Evolutionary conservation across 768 basidiomycete species (phyloP).

Genomic region (Termitomyces heimii): DNA sequence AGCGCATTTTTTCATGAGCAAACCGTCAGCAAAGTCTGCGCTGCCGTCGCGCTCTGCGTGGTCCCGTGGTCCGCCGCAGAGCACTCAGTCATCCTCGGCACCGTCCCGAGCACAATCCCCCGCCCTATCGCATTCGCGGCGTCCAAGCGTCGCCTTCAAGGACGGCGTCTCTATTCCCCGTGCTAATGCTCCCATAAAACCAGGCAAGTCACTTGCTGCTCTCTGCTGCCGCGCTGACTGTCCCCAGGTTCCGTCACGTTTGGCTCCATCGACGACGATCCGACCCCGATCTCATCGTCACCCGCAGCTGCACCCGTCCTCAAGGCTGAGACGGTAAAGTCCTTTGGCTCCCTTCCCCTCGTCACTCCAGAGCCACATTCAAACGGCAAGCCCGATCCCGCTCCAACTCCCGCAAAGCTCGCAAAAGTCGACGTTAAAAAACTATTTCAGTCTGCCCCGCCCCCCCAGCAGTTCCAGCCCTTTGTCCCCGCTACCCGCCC

Average conservation of each 20-base stretch:
- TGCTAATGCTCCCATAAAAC: constrained; percentile 62
- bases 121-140: constrained; percentile 57
- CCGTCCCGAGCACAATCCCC: constrained; percentile 75
- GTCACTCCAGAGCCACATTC: constrained; percentile 66
- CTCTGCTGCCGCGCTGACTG: not conserved
- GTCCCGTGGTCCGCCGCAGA: constrained; percentile 82
- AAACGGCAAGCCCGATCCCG: constrained; percentile 49
- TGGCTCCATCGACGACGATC: constrained; percentile 83
- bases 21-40: constrained; percentile 69
- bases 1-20: constrained; percentile 62
- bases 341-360: constrained; percentile 80
- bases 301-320: constrained; percentile 63
- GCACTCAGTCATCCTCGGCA: constrained; percentile 52
- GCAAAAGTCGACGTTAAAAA: constrained; percentile 51
- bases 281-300: constrained; percentile 75
- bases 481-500: constrained; percentile 41
- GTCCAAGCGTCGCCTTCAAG: constrained; percentile 67
- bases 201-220: constrained; percentile 36
- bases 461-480: constrained; percentile 34
- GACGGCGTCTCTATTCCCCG: constrained; percentile 74
- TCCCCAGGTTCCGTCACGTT: constrained; percentile 67
- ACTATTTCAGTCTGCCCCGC: constrained; percentile 52
- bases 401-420: constrained; percentile 22
- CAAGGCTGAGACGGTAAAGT: constrained; percentile 70
- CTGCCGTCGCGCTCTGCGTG: constrained; percentile 84